Evolutionary conservation across 805 yeast species (phyloP), one percentile per base, ranked within the genome.

Genomic region (Scheffersomyces stipitis): DNA sequence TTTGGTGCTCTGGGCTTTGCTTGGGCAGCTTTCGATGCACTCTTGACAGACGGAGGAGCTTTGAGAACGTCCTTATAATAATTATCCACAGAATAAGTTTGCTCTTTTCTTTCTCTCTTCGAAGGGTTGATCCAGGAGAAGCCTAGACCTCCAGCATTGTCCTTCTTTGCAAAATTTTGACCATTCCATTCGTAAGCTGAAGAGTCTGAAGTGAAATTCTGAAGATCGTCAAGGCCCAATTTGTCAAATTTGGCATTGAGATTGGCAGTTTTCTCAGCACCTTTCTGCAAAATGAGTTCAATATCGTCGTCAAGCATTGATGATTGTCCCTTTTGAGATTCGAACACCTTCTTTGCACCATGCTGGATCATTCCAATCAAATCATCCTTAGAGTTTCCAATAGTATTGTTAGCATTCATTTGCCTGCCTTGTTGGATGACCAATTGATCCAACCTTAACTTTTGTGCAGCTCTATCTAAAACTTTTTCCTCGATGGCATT

Each of bases 141-240:
- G 5, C 62, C 68, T 22, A 54, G 39, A 4, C 53, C 56, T 23
- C 68, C 66, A n/a, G 66, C 64, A 24, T 43, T 49, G 14, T 62
- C 68, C 40, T 62, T 68, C 49, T 80, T 78, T 42, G 91, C 89
- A 58, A 83, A 84, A 50, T 85, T 83, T 49, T 83, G 75, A 13
- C 99, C 99, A 54, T 93, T 89, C 99, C 99, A 91, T 61, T 90
- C 96, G 60, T 91, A 91, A 0, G 96, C 93, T 1, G 89, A 82
- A 16, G 83, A 83, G 46, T 88, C 95, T 5, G 88, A 83, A 8
- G 93, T 83, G 52, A 90, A 90, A 55, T 86, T 87, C 56, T 91
- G 97, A 34, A 93, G 69, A 55, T 93, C 99, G 58, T 93, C 98
- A 18, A 93, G 67, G 7, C 98, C 98, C 23, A 93, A 72, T 33